Evolutionary conservation across 1,284 basidiomycete species (phyloP).

Genomic region (Moniliella sp.): DNA sequence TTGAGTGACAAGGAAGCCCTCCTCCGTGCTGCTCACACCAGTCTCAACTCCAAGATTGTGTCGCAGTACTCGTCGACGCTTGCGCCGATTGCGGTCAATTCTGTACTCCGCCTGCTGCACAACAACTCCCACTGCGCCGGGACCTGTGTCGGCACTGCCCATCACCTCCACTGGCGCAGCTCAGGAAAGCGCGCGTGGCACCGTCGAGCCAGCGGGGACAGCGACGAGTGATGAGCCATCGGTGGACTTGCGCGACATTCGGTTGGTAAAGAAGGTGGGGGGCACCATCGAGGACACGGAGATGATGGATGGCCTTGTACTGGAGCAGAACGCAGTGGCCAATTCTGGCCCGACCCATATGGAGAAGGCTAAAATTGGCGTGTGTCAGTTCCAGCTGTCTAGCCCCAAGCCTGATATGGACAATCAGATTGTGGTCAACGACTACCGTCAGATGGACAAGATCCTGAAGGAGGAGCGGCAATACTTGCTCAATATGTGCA

Average conservation of each 20-base stretch:
- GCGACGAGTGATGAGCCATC: constrained; percentile 42
- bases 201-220: constrained; percentile 4
- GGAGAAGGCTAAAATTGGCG: constrained; percentile 94
- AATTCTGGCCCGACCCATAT: constrained; percentile 76
- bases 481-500: constrained; percentile 92
- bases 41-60: constrained; percentile 93
- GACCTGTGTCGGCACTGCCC: background rate
- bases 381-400: constrained; percentile 93
- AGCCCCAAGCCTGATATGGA: constrained; percentile 99
- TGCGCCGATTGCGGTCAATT: constrained; percentile 84
- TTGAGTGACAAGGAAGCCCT: constrained; percentile 67
- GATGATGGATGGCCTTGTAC: constrained; percentile 78
- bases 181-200: constrained; percentile 3
- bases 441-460: constrained; percentile 99
- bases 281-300: constrained; percentile 98
- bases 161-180: constrained; percentile 1
- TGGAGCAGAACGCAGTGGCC: constrained; percentile 80
- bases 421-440: constrained; percentile 96
- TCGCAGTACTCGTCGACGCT: constrained; percentile 95
- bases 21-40: constrained; percentile 77
- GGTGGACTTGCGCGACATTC: constrained; percentile 85
- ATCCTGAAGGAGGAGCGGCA: constrained; percentile 96
- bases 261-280: constrained; percentile 92
- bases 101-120: no score
- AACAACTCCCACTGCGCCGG: background rate